Percentiles rank a stretch among this genome's conserved stretches.
Conservation (phyloP, 148 eudicot genomes). For the Fallopia convolvulus region DNA sequence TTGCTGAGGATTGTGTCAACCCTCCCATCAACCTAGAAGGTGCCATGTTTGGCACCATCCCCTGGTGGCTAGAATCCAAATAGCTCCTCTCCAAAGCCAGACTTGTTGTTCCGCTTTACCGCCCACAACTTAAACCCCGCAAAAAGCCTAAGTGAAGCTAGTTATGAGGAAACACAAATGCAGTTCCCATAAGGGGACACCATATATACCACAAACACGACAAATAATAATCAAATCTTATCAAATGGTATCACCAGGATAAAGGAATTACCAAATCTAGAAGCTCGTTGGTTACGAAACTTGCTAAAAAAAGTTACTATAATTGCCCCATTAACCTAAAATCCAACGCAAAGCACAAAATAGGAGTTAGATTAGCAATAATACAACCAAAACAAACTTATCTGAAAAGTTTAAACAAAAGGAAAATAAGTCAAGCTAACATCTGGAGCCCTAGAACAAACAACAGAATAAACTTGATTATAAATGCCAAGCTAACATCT, state of each 20-base stretch:
- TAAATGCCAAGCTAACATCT: not conserved
- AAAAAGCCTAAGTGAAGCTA: not conserved
- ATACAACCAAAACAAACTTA: not conserved
- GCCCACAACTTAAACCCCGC: not conserved
- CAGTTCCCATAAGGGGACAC: not conserved
- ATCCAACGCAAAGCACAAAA: not conserved
- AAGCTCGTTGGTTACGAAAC: conserved; percentile 21
- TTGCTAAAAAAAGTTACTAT: conserved; percentile 17
- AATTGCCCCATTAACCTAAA: conserved; percentile 2
- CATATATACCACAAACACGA: not conserved
- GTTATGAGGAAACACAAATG: not conserved
- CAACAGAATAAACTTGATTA: too few relatives aligned
- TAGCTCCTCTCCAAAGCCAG: conserved; percentile 53
- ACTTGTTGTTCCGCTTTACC: conserved; percentile 9
- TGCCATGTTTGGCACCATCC: conserved; percentile 52
- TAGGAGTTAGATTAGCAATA: not conserved
- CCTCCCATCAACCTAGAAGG: conserved; percentile 76
- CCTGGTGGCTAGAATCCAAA: conserved; percentile 52
- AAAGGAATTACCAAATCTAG: conserved; percentile 18
- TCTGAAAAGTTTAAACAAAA: not conserved
- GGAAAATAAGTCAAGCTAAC: not conserved
- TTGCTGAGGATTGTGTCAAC: conserved; percentile 66
- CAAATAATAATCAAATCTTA: not conserved
- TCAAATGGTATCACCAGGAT: conserved; percentile 10
- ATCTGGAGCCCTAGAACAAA: not conserved